A percentile compares a stretch with the other conserved stretches of the same genome.
Conservation (phyloP, 768 basidiomycete genomes). For the Pisolithus albus region DNA sequence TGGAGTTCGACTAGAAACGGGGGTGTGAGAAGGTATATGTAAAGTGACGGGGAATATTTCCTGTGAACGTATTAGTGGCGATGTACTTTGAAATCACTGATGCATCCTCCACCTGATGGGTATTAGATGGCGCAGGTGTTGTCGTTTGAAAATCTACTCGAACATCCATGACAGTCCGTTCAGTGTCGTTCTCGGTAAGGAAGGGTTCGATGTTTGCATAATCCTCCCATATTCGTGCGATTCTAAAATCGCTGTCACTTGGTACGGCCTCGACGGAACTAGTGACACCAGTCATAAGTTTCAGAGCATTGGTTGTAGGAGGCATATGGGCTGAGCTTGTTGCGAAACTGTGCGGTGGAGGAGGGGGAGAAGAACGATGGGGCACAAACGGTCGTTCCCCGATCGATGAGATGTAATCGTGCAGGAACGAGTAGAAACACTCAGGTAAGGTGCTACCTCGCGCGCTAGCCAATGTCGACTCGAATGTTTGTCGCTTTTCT, state of each 20-base stretch:
- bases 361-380: slow-evolving; percentile 35
- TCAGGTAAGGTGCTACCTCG: slow-evolving; percentile 83
- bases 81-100: background rate
- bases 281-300: slow-evolving; percentile 5
- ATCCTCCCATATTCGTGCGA: slow-evolving; percentile 82
- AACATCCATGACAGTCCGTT: slow-evolving; percentile 46
- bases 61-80: slow-evolving; percentile 27
- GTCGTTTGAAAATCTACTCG: slow-evolving; percentile 44
- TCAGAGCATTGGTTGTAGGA: slow-evolving; percentile 30
- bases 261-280: slow-evolving; percentile 41
- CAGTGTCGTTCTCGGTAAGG: slow-evolving; percentile 40
- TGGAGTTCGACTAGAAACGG: slow-evolving; percentile 42
- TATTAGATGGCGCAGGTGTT: slow-evolving; percentile 37
- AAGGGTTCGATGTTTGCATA: slow-evolving; percentile 78
- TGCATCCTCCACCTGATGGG: slow-evolving; percentile 48
- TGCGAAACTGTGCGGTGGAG: slow-evolving; percentile 23
- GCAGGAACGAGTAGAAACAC: slow-evolving; percentile 90
- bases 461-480: slow-evolving; percentile 64
- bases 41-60: slow-evolving; percentile 76
- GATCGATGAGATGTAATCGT: slow-evolving; percentile 78
- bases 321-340: slow-evolving; percentile 25
- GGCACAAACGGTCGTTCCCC: slow-evolving; percentile 55
- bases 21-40: slow-evolving; percentile 48
- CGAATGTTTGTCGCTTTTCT: slow-evolving; percentile 70
- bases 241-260: slow-evolving; percentile 75